Base-by-base conservation (phyloP, 129 eudicot genomes). In the Lonicera japonica region DNA sequence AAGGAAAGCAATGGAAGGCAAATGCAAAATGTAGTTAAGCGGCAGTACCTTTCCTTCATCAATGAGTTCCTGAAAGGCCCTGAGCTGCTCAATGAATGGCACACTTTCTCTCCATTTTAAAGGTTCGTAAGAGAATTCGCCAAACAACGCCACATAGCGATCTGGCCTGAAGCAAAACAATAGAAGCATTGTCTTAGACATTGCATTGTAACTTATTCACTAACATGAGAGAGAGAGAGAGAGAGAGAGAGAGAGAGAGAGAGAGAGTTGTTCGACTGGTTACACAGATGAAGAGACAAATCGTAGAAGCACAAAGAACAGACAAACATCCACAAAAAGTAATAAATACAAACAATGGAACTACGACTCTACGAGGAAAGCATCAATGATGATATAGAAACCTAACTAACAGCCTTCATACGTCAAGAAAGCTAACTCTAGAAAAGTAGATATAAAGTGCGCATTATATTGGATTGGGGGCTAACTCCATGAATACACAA, bases 131-230 rank as follows among this genome's bases (percentile, higher is more conserved):
- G 55, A 70, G 51, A 75, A 87, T 25, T 82, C 96, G 25, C 98
- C 98, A 72, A 87, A 92, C 65, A 91, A 57, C 36, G 98, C 64
- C 67, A 92, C 95, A 59, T 87, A 92, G 40, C 98, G 90, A 53
- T 87, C 98, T 67, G 98, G 98, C 98, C 98, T 92, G 81, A 47
- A 61, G 51, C 41, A 41, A 61, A 57, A 16, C 22, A 46, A 1
- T 29, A 15, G 52, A 43, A 7, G 46, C 36, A 20, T 21, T 10
- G 23, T 0, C 40, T 16, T 39, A 53, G 50, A 16, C 47, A 50
- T n/a, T n/a, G n/a, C 9, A n/a, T n/a, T n/a, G 16, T 16, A 10
- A 45, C 51, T 10, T 15, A 4, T 45, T 45, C 16, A 19, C 16
- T 25, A 39, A 11, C 10, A 6, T 40, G 65, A 59, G 16, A 60